Base-by-base conservation (phyloP, 805 yeast genomes). In the Ogataea nakhonphanomensis region DNA sequence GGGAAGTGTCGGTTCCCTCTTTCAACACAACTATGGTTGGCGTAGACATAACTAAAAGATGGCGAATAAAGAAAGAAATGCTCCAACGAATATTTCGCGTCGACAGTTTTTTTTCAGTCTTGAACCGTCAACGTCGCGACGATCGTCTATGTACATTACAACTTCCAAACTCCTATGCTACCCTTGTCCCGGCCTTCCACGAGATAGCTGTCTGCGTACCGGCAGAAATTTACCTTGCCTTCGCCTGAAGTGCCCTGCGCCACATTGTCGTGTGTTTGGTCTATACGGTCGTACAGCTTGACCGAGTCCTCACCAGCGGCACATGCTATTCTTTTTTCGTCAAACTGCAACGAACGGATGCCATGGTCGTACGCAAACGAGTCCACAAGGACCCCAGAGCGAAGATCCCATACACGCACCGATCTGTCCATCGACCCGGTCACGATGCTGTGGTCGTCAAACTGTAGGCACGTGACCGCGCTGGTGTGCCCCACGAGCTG, bases 1-100 rank as follows among this genome's bases (percentile, higher is more conserved):
- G 99, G 11, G 96, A 85, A 24, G 95, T 71, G 59, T 93, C 99
- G 4, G 99, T 93, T 37, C 99, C 99, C 66, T 93, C 99, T 62
- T 90, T 91, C 46, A 93, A 79, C 39, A 93, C 98, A 48, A 93
- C 98, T 54, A 91, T 86, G n/a, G 99, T 91, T 33, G 99, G 99
- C 27, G 97, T 84, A 64, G 90, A 41, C 41, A 91, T 86, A 61
- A 87, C 88, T 27, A 30, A 37, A 30, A 30, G 25, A 30, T 30
- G 39, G 33, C 33, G 33, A 36, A 36, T 30, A 15, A 58, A 83
- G 31, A 84, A 96, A 89, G 31, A 84, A 96, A 89, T 90, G 15
- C 28, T 39, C 23, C 29, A 37, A 37, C 31, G 26, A 31, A 37
- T 25, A 30, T 30, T 33, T 43, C 35, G 37, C 39, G 41, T 30